These are phyloP conservation scores for Didymella lethalis DNA, from an alignment of 2,329 filamentous ascomycete genomes.

Conservation along the genomic window DNA sequence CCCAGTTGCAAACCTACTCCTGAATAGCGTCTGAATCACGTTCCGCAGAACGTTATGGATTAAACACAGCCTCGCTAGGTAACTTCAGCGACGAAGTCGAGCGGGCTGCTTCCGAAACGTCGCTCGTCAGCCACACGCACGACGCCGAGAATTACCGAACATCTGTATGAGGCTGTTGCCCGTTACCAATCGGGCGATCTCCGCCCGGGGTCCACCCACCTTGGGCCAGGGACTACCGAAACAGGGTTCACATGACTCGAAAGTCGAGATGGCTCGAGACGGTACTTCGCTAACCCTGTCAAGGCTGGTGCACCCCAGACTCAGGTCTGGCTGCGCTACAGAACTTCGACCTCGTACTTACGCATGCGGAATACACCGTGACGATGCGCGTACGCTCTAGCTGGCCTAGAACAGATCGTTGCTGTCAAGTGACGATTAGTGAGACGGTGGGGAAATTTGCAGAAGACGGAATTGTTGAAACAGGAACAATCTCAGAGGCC, in stretches of 20 bases:
- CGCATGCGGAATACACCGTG: background rate
- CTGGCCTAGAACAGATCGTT: background rate
- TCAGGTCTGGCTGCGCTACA: background rate
- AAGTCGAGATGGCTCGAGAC: background rate
- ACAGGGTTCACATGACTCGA: constrained; percentile 9
- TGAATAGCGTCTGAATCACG: constrained; percentile 24
- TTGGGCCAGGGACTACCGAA: background rate
- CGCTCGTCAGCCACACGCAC: constrained; percentile 7
- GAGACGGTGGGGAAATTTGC: background rate
- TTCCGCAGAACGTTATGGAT: constrained; percentile 2
- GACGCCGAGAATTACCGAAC: constrained; percentile 9
- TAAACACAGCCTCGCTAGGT: background rate
- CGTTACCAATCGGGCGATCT: constrained; percentile 9
- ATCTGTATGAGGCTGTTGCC: background rate
- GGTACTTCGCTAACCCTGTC: background rate
- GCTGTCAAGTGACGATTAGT: background rate
- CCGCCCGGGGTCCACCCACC: background rate
- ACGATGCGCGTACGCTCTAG: background rate
- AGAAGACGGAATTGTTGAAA: background rate
- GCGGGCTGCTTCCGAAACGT: constrained; percentile 1
- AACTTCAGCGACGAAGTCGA: constrained; percentile 8
- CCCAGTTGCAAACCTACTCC: constrained; percentile 37
- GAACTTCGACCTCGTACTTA: background rate
- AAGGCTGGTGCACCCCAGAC: constrained; percentile 2
- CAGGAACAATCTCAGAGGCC: background rate